A percentile compares a stretch with the other conserved stretches of the same genome.
Evolutionary conservation across 2,329 filamentous ascomycete species (phyloP).

Genomic region (Madurella mycetomatis): DNA sequence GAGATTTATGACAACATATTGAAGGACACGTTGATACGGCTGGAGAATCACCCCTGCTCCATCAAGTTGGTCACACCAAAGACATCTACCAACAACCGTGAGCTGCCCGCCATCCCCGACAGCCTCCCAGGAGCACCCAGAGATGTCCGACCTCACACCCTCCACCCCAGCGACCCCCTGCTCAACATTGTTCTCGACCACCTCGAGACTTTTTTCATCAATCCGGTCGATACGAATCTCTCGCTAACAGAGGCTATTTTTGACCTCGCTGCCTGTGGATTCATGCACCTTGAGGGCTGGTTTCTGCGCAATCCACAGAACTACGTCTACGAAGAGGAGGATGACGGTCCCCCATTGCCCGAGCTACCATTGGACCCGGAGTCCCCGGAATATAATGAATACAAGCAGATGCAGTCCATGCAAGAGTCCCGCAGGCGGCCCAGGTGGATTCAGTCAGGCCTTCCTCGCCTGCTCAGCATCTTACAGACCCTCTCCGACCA

Average conservation of each 20-base stretch:
- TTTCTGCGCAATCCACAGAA: conserved; percentile 67
- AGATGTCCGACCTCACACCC: conserved; percentile 57
- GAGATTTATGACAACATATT: conserved; percentile 68
- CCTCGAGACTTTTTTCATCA: conserved; percentile 77
- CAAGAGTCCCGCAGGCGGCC: conserved; percentile 51
- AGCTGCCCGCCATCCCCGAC: conserved; percentile 51
- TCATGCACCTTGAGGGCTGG: conserved; percentile 87
- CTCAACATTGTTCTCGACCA: conserved; percentile 64
- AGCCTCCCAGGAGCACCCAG: conserved; percentile 57
- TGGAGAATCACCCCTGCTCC: conserved; percentile 72
- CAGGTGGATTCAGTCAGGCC: conserved; percentile 46
- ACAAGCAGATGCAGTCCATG: conserved; percentile 44
- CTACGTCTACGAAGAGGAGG: conserved; percentile 53
- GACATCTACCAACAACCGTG: conserved; percentile 51
- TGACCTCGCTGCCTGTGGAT: conserved; percentile 77
- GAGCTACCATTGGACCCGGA: conserved; percentile 40
- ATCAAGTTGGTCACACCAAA: conserved; percentile 62
- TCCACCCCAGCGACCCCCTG: conserved; percentile 59
- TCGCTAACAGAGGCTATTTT: conserved; percentile 80
- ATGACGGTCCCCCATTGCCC: conserved; percentile 38
- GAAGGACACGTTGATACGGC: conserved; percentile 62
- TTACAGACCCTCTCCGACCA: conserved; percentile 60
- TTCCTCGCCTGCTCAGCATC: conserved; percentile 52
- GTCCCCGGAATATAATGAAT: conserved; percentile 37
- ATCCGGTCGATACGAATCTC: conserved; percentile 86